phyloP scores from a whole-genome alignment of 2,329 filamentous ascomycete genomes.

The Penicillium decumbens region DNA sequence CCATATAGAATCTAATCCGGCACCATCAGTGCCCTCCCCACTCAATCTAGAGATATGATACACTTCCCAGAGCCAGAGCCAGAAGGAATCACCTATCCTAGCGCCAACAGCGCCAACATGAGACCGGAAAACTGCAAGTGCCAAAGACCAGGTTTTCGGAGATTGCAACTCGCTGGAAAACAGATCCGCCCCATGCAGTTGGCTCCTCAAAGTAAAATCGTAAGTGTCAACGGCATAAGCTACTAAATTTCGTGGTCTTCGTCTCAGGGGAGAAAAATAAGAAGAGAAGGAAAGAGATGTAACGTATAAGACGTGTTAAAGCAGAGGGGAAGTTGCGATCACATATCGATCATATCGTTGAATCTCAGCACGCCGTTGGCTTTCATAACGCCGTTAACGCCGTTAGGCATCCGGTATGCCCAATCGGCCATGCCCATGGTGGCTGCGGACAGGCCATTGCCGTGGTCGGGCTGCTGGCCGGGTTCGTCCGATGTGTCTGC shows the following conservation, averaged over 20 bases:
- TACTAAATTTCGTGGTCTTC: slow-evolving; percentile 20
- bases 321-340: slow-evolving; percentile 17
- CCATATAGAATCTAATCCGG: slow-evolving; percentile 31
- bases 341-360: slow-evolving; percentile 82
- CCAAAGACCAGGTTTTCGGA: slow-evolving; percentile 2
- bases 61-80: slow-evolving; percentile 1
- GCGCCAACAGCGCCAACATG: slow-evolving; percentile 6
- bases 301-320: slow-evolving; percentile 3
- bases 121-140: slow-evolving; percentile 2
- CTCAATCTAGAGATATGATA: slow-evolving; percentile 22
- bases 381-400: slow-evolving; percentile 81
- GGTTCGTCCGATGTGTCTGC: slow-evolving; percentile 70
- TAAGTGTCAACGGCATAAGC: slow-evolving; percentile 10
- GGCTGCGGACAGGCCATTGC: slow-evolving; percentile 19
- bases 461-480: slow-evolving; percentile 22
- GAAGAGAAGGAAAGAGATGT: not conserved
- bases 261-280: slow-evolving; percentile 12
- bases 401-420: slow-evolving; percentile 61
- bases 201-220: slow-evolving; percentile 4
- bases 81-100: slow-evolving; percentile 7
- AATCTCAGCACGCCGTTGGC: slow-evolving; percentile 85
- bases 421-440: slow-evolving; percentile 37
- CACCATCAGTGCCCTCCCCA: slow-evolving; percentile 17
- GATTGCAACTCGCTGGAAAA: slow-evolving; percentile 1
- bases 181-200: not conserved